Evolutionary conservation across 257 asterid genomes (phyloP), one percentile per base, ranked within the genome.

Genomic region (Leonotis leonurus): DNA sequence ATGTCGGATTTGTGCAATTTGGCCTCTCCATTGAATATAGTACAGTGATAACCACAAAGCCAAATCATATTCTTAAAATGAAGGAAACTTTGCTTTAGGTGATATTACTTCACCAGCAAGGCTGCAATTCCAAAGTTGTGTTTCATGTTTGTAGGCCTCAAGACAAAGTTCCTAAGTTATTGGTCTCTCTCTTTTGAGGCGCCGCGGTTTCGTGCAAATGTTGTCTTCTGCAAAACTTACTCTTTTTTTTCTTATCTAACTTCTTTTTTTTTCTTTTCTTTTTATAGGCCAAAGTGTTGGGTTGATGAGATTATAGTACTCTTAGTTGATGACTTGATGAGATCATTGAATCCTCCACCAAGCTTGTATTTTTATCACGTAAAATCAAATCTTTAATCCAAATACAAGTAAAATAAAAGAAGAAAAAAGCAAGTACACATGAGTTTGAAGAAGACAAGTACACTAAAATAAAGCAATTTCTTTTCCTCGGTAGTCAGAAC

Each of bases 141-240:
- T 3, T 26, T 3, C 33, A 17, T 48, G 53, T 48, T 48, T 49
- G 32, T 52, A 53, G 9, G 36, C 30, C 21, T 53, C 17, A 27
- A 11, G 51, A 62, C 67, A 64, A 48, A 30, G 8, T 26, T 35
- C 6, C 45, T n/a, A 5, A 48, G 17, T 52, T 60, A 27, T 50
- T 49, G 49, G 49, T 21, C 27, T 1, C 14, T 55, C 22, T 55
- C 35, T 39, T 60, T 26, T 33, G 65, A 70, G 60, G 50, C 75
- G 75, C 70, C 62, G 49, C 75, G 70, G 18, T 36, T 70, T 70
- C 36, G 4, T 14, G 25, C 52, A 10, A 39, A 46, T 36, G 29
- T 59, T 50, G 68, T 49, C 73, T 0, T 49, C 30, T 2, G 17
- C 35, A 18, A 59, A 68, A 46, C 1, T 33, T 66, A n/a, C 8